These are phyloP conservation scores for Annulohypoxylon stygium DNA, from an alignment of 495 filamentous ascomycete genomes.

Conservation along the genomic window DNA sequence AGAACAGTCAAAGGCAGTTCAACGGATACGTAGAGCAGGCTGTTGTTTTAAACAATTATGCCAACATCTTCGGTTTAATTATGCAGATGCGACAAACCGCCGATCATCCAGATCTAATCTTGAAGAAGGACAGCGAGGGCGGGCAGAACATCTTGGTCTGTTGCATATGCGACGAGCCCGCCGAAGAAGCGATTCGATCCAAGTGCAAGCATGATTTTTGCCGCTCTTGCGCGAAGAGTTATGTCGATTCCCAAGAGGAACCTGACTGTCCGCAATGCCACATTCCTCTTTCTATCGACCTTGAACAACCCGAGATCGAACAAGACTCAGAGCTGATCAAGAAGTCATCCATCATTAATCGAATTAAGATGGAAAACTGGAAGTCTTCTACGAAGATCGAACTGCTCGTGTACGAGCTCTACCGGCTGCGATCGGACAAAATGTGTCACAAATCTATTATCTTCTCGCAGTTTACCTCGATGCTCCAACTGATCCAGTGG, in stretches of 20 bases:
- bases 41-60: slow-evolving; percentile 97
- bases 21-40: slow-evolving; percentile 95
- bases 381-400: slow-evolving; percentile 98
- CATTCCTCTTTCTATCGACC: slow-evolving; percentile 87
- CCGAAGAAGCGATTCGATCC: slow-evolving; percentile 92
- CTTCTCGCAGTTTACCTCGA: slow-evolving; percentile 96
- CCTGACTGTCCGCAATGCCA: slow-evolving; percentile 94
- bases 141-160: slow-evolving; percentile 94
- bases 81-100: slow-evolving; percentile 98
- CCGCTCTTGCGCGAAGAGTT: slow-evolving; percentile 86
- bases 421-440: slow-evolving; percentile 87
- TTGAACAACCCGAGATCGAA: slow-evolving; percentile 93
- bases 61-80: slow-evolving; percentile 88
- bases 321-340: slow-evolving; percentile 86
- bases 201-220: slow-evolving; percentile 96
- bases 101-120: slow-evolving; percentile 92
- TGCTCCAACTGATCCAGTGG: slow-evolving; percentile 98
- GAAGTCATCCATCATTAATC: slow-evolving; percentile 95
- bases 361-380: slow-evolving; percentile 98
- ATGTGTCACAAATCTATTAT: slow-evolving; percentile 96
- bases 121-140: slow-evolving; percentile 85
- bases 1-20: slow-evolving; percentile 84
- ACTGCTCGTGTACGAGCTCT: slow-evolving; percentile 91
- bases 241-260: slow-evolving; percentile 77
- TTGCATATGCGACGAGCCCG: slow-evolving; percentile 93